Percentiles rank a stretch among this genome's conserved stretches.
These are phyloP conservation scores for Blepharisma undulans DNA, from an alignment of 169 alveolate species.

Conservation along the genomic window DNA sequence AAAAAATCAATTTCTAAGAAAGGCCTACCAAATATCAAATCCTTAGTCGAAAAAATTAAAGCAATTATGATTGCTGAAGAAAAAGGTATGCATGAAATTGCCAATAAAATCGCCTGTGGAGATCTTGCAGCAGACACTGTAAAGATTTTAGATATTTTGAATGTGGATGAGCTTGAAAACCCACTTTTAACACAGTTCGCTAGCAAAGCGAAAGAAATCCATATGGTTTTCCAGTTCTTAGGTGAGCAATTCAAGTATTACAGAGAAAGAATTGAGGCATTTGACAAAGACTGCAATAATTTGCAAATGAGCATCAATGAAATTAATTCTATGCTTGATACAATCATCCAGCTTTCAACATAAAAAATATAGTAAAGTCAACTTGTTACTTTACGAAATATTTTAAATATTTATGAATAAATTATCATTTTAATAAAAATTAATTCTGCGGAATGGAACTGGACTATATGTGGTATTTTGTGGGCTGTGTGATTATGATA, in stretches of 20 bases:
- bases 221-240: not conserved
- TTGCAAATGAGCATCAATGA: not conserved
- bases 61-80: not conserved
- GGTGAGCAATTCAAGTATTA: not conserved
- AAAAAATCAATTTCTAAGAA: not conserved
- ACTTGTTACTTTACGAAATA: not conserved
- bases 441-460: not conserved
- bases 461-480: not conserved
- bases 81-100: conserved; percentile 16
- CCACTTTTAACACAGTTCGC: conserved; percentile 37
- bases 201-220: conserved; percentile 10
- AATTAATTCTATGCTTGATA: not conserved
- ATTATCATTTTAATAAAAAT: not conserved
- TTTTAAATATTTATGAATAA: no score
- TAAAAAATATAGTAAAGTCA: not conserved
- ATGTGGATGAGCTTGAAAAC: not conserved
- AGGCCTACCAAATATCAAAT: not conserved
- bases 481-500: not conserved
- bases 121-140: not conserved
- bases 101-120: not conserved
- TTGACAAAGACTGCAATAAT: not conserved
- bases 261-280: not conserved
- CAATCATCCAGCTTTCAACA: not conserved
- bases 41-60: not conserved
- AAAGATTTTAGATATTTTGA: not conserved